Evolutionary conservation across 2,329 filamentous ascomycete genomes (phyloP).

Genomic region (Botrytis pseudocinerea): DNA sequence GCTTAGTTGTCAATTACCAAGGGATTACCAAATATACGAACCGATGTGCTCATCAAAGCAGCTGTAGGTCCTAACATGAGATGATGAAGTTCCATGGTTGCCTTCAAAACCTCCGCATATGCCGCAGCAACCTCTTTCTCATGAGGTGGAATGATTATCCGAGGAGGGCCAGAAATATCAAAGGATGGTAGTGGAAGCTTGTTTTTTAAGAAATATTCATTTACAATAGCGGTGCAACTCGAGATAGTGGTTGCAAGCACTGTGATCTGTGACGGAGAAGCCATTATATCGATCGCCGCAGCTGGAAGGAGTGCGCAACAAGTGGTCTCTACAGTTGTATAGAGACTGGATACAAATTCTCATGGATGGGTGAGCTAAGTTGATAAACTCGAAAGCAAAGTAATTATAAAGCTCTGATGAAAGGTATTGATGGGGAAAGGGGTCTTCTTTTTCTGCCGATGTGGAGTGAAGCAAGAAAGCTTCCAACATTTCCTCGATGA

Average conservation of each 20-base stretch:
- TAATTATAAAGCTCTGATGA: neutral
- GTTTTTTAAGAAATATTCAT: neutral
- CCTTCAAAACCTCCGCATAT: constrained; percentile 2
- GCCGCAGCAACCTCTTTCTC: constrained; percentile 9
- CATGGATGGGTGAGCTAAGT: neutral
- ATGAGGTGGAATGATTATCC: neutral
- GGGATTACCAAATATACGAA: neutral
- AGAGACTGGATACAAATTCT: neutral
- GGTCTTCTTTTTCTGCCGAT: neutral
- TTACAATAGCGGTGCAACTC: neutral
- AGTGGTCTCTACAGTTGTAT: neutral
- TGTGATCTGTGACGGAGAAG: neutral
- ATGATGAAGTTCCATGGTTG: constrained; percentile 15
- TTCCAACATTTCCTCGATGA: neutral
- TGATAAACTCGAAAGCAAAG: neutral
- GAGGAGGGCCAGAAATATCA: constrained; percentile 6
- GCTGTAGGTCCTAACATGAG: constrained; percentile 18
- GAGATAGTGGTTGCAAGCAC: neutral
- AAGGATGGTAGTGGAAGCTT: constrained; percentile 7
- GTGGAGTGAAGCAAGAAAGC: neutral
- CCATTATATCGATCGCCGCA: neutral
- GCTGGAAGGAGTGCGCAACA: neutral
- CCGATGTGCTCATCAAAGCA: constrained; percentile 8
- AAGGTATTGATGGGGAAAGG: neutral
- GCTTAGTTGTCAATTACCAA: neutral